Evolutionary conservation across 1,284 basidiomycete species (phyloP).

Genomic region (Neonothopanus nambi): DNA sequence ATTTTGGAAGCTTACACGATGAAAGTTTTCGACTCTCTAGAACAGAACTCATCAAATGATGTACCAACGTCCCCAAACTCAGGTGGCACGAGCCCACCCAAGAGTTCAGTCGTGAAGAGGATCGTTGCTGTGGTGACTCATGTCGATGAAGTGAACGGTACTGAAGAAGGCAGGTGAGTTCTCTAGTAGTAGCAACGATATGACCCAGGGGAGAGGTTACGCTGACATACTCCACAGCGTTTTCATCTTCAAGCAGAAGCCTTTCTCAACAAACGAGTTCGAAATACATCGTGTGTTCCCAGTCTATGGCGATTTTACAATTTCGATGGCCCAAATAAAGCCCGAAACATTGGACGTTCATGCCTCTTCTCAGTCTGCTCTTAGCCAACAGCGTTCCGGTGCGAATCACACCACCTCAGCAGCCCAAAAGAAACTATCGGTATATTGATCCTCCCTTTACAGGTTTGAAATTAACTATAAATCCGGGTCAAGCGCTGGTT

Average conservation of each 20-base stretch:
- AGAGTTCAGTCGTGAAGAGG: no score
- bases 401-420: no score
- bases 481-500: conserved; percentile 34
- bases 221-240: conserved; percentile 32
- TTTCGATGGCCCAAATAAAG: conserved; percentile 52
- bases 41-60: no score
- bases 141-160: conserved; percentile 25
- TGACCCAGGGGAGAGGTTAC: neutral
- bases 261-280: conserved; percentile 31
- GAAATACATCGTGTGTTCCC: conserved; percentile 51
- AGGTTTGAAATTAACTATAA: conserved; percentile 51
- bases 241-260: conserved; percentile 42
- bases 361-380: conserved; percentile 19
- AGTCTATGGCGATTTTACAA: conserved; percentile 50
- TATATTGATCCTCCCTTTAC: conserved; percentile 2
- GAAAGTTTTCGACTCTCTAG: no score
- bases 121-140: conserved; percentile 40
- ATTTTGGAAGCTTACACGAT: conserved; percentile 41
- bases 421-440: no score
- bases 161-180: conserved; percentile 41
- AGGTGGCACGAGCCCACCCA: no score
- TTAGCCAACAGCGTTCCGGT: conserved; percentile 34
- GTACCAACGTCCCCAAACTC: no score
- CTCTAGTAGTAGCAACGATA: neutral
- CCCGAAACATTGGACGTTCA: conserved; percentile 30